Evolutionary conservation across 495 filamentous ascomycete species (phyloP).

Genomic region (Neurospora discreta): DNA sequence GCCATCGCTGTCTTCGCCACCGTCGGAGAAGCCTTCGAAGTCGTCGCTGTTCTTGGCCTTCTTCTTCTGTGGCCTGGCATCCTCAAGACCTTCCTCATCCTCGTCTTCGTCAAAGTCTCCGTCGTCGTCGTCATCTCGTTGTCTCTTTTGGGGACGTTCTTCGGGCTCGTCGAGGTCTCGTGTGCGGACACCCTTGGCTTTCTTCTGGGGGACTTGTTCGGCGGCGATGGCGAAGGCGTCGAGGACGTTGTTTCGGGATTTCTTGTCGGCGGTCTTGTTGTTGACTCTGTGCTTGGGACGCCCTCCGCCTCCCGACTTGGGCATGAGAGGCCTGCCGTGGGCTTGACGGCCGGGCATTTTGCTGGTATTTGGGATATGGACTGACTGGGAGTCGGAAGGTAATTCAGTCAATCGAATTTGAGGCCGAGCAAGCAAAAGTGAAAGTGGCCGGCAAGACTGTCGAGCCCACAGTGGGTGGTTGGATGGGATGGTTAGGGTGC

Average conservation of each 20-base stretch:
- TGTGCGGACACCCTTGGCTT: constrained; percentile 28
- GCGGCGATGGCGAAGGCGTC: constrained; percentile 82
- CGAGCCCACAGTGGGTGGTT: no score
- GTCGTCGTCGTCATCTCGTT: constrained; percentile 40
- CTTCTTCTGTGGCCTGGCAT: constrained; percentile 29
- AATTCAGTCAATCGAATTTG: neutral
- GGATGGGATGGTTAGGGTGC: neutral
- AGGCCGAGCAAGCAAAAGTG: neutral
- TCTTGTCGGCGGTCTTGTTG: constrained; percentile 14
- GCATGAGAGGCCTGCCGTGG: constrained; percentile 39
- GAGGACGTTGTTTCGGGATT: constrained; percentile 44
- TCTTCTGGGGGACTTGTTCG: constrained; percentile 34
- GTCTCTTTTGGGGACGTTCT: constrained; percentile 24
- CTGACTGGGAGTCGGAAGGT: neutral
- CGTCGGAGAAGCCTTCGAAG: constrained; percentile 25
- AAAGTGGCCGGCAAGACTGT: no score
- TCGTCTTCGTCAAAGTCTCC: constrained; percentile 33
- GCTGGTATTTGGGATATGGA: neutral
- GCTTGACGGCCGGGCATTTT: constrained; percentile 62
- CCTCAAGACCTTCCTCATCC: constrained; percentile 44
- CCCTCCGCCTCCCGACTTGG: constrained; percentile 23
- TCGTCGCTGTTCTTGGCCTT: constrained; percentile 30
- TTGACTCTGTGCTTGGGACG: constrained; percentile 32
- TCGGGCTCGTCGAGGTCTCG: constrained; percentile 31
- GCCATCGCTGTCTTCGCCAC: constrained; percentile 66